These are phyloP conservation scores for Neonectria coccinea DNA, from an alignment of 2,329 filamentous ascomycete genomes.

Conservation along the genomic window DNA sequence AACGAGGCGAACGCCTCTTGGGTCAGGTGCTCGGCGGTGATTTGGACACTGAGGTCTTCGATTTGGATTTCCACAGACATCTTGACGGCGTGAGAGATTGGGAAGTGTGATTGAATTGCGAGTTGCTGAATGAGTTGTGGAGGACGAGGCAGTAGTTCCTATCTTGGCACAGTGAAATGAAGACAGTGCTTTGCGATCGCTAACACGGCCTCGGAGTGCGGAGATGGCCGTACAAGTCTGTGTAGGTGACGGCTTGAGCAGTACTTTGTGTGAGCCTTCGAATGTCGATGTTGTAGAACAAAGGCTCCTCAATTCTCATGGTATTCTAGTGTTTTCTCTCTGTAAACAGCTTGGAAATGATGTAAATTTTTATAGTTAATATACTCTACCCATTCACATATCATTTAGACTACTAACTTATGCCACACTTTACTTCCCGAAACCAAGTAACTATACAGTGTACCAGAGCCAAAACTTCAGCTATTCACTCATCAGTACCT, in stretches of 20 bases:
- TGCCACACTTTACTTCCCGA: neutral
- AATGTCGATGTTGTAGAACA: neutral
- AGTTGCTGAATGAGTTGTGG: neutral
- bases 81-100: neutral
- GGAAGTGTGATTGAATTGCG: neutral
- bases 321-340: neutral
- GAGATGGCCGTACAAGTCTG: conserved; percentile 75
- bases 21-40: conserved; percentile 76
- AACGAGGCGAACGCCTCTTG: conserved; percentile 79
- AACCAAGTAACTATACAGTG: neutral
- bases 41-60: conserved; percentile 39
- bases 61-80: conserved; percentile 47
- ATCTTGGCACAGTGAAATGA: conserved; percentile 14
- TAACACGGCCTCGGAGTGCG: conserved; percentile 14
- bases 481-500: neutral
- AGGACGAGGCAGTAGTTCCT: neutral
- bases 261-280: too few relatives aligned
- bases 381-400: neutral
- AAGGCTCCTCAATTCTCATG: too few relatives aligned
- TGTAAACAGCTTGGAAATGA: neutral
- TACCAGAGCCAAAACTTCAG: neutral
- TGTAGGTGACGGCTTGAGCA: conserved; percentile 67
- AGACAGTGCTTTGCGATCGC: conserved; percentile 54
- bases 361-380: too few relatives aligned
- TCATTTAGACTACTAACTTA: neutral